These are phyloP conservation scores for Colletotrichum sojae DNA, from an alignment of 2,329 filamentous ascomycete species.

Conservation along the genomic window DNA sequence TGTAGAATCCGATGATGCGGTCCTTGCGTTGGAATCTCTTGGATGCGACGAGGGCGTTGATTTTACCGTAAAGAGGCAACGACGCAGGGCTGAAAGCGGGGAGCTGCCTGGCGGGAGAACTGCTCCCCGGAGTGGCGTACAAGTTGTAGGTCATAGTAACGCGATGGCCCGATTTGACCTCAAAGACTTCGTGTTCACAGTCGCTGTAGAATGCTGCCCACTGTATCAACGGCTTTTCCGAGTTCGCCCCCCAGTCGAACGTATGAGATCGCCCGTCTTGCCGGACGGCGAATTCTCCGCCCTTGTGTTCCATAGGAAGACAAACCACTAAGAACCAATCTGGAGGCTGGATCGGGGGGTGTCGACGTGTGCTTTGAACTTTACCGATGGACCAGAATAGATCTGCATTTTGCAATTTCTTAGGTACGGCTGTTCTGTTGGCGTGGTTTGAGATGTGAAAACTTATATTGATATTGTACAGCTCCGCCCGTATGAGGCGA, in stretches of 20 bases:
- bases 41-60: neutral
- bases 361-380: constrained; percentile 67
- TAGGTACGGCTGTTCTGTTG: no score
- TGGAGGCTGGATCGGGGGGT: constrained; percentile 63
- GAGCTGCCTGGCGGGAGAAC: accelerated
- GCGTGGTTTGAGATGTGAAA: no score
- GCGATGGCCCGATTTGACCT: constrained; percentile 65
- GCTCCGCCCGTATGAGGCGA: constrained; percentile 61
- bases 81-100: neutral
- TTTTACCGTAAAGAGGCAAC: neutral
- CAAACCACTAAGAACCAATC: constrained; percentile 69
- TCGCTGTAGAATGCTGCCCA: constrained; percentile 70
- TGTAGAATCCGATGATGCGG: neutral
- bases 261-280: constrained; percentile 52
- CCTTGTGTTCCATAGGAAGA: constrained; percentile 55
- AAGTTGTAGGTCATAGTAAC: constrained; percentile 74
- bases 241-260: constrained; percentile 56
- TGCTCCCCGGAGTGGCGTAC: constrained; percentile 51
- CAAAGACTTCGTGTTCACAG: constrained; percentile 66
- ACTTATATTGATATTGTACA: constrained; percentile 70
- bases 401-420: constrained; percentile 50
- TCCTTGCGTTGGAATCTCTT: neutral
- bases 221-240: constrained; percentile 41
- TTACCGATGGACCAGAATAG: constrained; percentile 65
- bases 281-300: constrained; percentile 60